phyloP scores from a whole-genome alignment of 2,329 filamentous ascomycete species.

The Exophiala bonariae region DNA sequence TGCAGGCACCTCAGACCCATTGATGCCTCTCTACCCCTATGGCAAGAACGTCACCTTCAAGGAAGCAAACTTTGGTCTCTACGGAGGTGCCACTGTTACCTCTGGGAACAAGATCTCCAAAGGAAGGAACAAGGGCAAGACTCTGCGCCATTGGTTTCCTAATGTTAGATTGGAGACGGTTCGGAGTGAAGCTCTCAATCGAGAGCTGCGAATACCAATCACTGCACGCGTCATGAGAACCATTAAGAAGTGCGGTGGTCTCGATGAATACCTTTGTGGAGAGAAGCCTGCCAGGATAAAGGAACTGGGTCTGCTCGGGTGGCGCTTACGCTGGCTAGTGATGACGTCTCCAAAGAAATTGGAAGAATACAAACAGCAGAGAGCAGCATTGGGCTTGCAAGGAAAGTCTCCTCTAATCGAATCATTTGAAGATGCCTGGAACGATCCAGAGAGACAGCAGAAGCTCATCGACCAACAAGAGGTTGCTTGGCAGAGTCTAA shows the following conservation, averaged over 20 bases:
- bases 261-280: slow-evolving; percentile 89
- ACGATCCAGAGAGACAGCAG: slow-evolving; percentile 45
- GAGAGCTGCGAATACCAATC: slow-evolving; percentile 46
- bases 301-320: slow-evolving; percentile 86
- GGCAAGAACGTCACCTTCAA: slow-evolving; percentile 44
- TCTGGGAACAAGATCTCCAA: slow-evolving; percentile 54
- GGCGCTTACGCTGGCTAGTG: slow-evolving; percentile 84
- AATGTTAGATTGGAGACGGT: slow-evolving; percentile 51
- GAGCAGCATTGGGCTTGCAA: slow-evolving; percentile 65
- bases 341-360: slow-evolving; percentile 75
- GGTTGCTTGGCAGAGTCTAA: slow-evolving; percentile 30
- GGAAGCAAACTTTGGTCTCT: slow-evolving; percentile 49
- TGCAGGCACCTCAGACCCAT: slow-evolving; percentile 17
- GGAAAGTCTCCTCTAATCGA: slow-evolving; percentile 39
- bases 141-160: slow-evolving; percentile 49
- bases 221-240: slow-evolving; percentile 48
- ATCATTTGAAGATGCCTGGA: slow-evolving; percentile 42
- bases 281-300: slow-evolving; percentile 74
- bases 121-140: slow-evolving; percentile 50
- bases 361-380: slow-evolving; percentile 65
- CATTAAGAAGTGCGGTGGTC: slow-evolving; percentile 80
- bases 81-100: slow-evolving; percentile 46
- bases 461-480: slow-evolving; percentile 40
- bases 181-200: slow-evolving; percentile 43
- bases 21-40: slow-evolving; percentile 49